Percentiles rank a stretch among this genome's conserved stretches.
phyloP scores from a whole-genome alignment of 345 rosid genomes.

The Hibiscus syriacus region DNA sequence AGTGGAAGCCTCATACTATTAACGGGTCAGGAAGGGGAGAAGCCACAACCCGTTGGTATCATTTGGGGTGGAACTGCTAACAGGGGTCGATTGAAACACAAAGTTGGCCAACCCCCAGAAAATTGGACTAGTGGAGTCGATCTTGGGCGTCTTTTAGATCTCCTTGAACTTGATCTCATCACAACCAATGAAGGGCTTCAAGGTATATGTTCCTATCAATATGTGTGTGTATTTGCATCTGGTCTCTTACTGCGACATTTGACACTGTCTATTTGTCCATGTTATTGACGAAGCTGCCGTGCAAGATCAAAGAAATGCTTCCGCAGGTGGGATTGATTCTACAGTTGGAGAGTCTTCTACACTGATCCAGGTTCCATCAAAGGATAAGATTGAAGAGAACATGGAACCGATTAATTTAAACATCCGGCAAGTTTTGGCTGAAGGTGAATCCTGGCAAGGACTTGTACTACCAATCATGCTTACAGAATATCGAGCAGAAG shows the following conservation, averaged over 20 bases:
- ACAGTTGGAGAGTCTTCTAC: conserved; percentile 68
- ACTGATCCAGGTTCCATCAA: conserved; percentile 23
- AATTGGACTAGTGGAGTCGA: conserved; percentile 86
- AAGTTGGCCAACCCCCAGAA: conserved; percentile 69
- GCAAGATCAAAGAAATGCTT: conserved; percentile 58
- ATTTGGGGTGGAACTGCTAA: conserved; percentile 89
- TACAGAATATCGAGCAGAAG: conserved; percentile 42
- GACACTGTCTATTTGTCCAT: neutral
- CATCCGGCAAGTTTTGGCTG: conserved; percentile 40
- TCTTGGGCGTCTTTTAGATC: conserved; percentile 69
- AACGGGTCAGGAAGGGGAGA: conserved; percentile 39
- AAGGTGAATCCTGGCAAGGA: conserved; percentile 31
- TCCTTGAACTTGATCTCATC: conserved; percentile 69
- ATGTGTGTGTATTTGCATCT: neutral
- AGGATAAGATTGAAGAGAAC: conserved; percentile 48
- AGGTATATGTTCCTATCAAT: conserved; percentile 33
- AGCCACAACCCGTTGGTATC: conserved; percentile 66
- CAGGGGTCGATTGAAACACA: conserved; percentile 60
- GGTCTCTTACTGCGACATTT: neutral
- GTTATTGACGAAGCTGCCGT: conserved; percentile 42
- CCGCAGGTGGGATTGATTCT: conserved; percentile 51
- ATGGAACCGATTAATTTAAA: conserved; percentile 58
- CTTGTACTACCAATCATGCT: conserved; percentile 20
- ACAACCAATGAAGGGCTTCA: conserved; percentile 56
- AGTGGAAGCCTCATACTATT: conserved; percentile 70